Evolutionary conservation across 768 basidiomycete species (phyloP).

Genomic region (Hortiboletus campestris): DNA sequence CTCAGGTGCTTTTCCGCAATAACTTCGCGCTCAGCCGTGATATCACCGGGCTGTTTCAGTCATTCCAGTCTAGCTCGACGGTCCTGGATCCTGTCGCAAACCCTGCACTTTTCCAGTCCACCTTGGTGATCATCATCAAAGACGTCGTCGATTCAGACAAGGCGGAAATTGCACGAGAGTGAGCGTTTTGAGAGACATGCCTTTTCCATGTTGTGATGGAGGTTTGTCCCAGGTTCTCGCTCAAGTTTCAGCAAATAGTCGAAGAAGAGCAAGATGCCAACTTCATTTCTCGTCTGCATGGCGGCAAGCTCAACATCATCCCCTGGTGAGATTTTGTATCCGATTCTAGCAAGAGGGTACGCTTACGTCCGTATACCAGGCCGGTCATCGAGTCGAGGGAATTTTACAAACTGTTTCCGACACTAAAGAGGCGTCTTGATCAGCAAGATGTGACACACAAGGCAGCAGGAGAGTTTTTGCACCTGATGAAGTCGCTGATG

Average conservation of each 20-base stretch:
- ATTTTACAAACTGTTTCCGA: conserved; percentile 53
- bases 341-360: background rate
- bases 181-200: conserved; percentile 13
- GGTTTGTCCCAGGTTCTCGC: conserved; percentile 41
- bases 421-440: conserved; percentile 46
- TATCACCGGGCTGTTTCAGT: conserved; percentile 58
- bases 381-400: conserved; percentile 62
- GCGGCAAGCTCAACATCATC: conserved; percentile 52
- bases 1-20: conserved; percentile 61
- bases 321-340: conserved; percentile 41
- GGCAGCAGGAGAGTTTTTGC: conserved; percentile 52
- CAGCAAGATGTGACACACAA: conserved; percentile 47
- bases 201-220: background rate
- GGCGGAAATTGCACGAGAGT: conserved; percentile 58
- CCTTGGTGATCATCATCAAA: conserved; percentile 63
- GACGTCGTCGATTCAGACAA: conserved; percentile 64
- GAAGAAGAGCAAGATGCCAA: conserved; percentile 57
- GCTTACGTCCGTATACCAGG: conserved; percentile 4
- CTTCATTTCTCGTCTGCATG: conserved; percentile 59
- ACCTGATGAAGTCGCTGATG: conserved; percentile 59
- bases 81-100: conserved; percentile 59
- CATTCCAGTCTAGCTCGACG: conserved; percentile 54
- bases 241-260: conserved; percentile 60
- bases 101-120: conserved; percentile 57
- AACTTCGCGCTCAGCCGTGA: conserved; percentile 65